A percentile compares a stretch with the other conserved stretches of the same genome.
Conservation (phyloP, 2,329 filamentous ascomycete species). For the Bipolaris victoriae region DNA sequence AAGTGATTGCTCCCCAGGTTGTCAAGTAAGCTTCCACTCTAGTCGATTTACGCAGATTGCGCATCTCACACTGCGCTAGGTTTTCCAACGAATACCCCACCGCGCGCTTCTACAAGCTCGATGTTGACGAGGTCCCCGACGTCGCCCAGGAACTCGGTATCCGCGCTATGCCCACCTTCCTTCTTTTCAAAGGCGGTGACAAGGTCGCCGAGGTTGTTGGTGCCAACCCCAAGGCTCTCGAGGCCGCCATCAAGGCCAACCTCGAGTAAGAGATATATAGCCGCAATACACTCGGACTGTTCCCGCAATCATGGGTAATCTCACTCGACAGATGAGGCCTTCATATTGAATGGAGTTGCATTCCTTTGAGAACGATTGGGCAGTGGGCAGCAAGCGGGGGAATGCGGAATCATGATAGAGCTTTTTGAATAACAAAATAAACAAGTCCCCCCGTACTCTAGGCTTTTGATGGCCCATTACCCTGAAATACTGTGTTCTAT, state of each 20-base stretch:
- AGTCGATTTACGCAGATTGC: background rate
- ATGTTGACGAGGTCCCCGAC: conserved; percentile 81
- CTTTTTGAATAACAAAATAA: conserved; percentile 18
- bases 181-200: conserved; percentile 80
- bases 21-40: conserved; percentile 59
- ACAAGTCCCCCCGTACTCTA: background rate
- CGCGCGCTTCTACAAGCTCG: conserved; percentile 84
- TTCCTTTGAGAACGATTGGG: background rate
- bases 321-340: conserved; percentile 17
- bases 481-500: background rate
- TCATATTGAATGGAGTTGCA: conserved; percentile 12
- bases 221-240: conserved; percentile 75
- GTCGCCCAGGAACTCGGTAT: conserved; percentile 79
- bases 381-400: conserved; percentile 1
- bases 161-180: conserved; percentile 91
- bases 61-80: conserved; percentile 48
- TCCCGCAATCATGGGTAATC: conserved; percentile 13
- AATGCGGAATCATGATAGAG: conserved; percentile 27
- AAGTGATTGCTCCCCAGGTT: conserved; percentile 80
- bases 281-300: conserved; percentile 4
- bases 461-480: background rate
- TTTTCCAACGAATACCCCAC: conserved; percentile 65
- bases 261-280: conserved; percentile 25
- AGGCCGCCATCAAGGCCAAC: conserved; percentile 57
- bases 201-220: conserved; percentile 77